phyloP scores from a whole-genome alignment of 2,329 filamentous ascomycete genomes.

The Aphanocladium album region DNA sequence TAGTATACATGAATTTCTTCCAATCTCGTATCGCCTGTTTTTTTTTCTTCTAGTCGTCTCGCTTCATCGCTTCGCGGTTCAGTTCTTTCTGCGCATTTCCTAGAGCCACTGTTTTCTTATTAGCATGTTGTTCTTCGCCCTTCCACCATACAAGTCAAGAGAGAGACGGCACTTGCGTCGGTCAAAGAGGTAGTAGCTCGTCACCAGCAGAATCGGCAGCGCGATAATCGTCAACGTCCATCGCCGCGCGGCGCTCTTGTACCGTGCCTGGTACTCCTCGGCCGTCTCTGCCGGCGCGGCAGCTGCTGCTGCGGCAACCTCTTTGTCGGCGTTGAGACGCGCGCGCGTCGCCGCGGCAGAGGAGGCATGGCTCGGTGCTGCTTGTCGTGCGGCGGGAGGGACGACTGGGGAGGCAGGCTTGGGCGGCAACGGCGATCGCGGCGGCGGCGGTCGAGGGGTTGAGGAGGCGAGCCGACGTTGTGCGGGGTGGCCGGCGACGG shows the following conservation, averaged over 20 bases:
- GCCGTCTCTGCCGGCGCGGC: conserved; percentile 18
- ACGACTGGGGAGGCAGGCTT: no score
- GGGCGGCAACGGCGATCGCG: no score
- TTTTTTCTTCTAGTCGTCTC: neutral
- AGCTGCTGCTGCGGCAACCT: no score
- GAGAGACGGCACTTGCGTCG: conserved; percentile 34
- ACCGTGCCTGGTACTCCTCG: conserved; percentile 37
- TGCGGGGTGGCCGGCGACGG: neutral
- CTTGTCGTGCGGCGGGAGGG: neutral
- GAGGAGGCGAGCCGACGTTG: neutral
- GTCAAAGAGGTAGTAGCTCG: conserved; percentile 50
- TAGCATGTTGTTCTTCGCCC: neutral
- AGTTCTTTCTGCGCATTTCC: conserved; percentile 27
- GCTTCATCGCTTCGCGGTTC: neutral
- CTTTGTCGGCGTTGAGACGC: conserved; percentile 17
- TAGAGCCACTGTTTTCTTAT: conserved; percentile 29
- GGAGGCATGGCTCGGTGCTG: neutral
- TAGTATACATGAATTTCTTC: neutral
- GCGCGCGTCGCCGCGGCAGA: conserved; percentile 20
- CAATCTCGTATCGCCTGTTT: neutral
- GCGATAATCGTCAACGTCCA: conserved; percentile 46
- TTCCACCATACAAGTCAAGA: neutral
- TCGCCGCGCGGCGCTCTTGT: conserved; percentile 39
- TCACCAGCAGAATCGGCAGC: conserved; percentile 50
- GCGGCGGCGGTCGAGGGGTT: neutral